These are phyloP conservation scores for Blastocystis sp. DNA, from an alignment of 352 stramenopile genomes.

Conservation along the genomic window DNA sequence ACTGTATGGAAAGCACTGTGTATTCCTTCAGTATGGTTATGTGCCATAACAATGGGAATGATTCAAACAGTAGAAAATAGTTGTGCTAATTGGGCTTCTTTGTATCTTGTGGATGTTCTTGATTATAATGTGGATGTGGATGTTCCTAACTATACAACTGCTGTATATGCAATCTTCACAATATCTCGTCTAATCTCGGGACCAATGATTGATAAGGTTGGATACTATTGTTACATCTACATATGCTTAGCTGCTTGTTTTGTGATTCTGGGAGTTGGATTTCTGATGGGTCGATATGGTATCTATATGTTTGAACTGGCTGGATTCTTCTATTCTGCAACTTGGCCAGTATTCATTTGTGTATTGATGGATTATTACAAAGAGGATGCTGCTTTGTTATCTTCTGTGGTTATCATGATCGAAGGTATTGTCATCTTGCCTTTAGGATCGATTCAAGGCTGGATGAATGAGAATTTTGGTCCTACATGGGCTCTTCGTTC, in stretches of 20 bases:
- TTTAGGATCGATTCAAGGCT: not conserved
- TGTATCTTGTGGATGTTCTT: slow-evolving; percentile 46
- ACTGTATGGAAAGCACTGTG: not conserved
- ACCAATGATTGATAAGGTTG: not conserved
- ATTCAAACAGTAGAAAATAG: not conserved
- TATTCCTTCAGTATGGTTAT: slow-evolving; percentile 17
- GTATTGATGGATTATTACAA: slow-evolving; percentile 42
- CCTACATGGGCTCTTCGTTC: not conserved
- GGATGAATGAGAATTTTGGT: not conserved
- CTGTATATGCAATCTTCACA: slow-evolving; percentile 24
- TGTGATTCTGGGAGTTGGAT: not conserved
- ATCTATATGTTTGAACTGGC: not conserved
- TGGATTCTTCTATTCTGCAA: slow-evolving; percentile 33
- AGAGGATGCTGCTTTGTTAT: not conserved
- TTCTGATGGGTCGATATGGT: not conserved
- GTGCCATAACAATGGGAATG: slow-evolving; percentile 13
- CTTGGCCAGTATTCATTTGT: slow-evolving; percentile 20
- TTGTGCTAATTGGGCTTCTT: not conserved
- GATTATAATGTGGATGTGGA: not conserved
- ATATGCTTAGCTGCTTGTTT: slow-evolving; percentile 10
- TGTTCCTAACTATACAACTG: not conserved
- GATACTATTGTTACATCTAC: slow-evolving; percentile 37
- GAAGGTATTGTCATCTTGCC: not conserved
- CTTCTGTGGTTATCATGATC: not conserved
- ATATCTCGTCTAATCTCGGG: slow-evolving; percentile 10